Conservation (phyloP, 768 basidiomycete genomes). For the Lyophyllum semitale region DNA sequence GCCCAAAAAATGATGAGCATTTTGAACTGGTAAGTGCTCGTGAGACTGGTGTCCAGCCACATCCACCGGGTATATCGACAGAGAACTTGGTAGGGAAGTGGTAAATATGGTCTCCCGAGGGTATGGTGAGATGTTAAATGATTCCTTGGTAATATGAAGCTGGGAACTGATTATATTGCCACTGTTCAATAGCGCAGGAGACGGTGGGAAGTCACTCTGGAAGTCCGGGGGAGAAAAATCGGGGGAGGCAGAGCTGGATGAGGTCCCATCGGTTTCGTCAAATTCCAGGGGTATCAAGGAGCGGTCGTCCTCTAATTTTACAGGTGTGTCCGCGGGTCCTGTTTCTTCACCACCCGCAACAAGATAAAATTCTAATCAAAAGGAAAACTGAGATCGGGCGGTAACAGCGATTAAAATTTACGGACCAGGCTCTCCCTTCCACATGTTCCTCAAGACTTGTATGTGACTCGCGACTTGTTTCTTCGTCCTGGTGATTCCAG, state of each 20-base stretch:
- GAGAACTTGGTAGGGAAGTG: constrained; percentile 15
- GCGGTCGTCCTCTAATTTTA: constrained; percentile 62
- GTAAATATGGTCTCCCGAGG: constrained; percentile 6
- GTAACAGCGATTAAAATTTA: constrained; percentile 8
- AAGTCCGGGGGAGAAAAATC: constrained; percentile 49
- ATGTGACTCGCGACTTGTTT: constrained; percentile 92
- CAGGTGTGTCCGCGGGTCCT: constrained; percentile 45
- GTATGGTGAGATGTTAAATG: constrained; percentile 2
- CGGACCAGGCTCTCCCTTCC: constrained; percentile 79
- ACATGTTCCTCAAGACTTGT: constrained; percentile 84
- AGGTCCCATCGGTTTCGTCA: constrained; percentile 40
- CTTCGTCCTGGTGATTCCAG: constrained; percentile 73
- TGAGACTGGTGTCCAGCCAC: constrained; percentile 9
- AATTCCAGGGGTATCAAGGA: constrained; percentile 46
- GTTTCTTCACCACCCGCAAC: constrained; percentile 83
- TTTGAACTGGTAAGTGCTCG: constrained; percentile 10
- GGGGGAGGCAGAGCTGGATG: constrained; percentile 42
- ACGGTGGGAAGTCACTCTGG: constrained; percentile 45
- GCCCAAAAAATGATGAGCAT: constrained; percentile 12
- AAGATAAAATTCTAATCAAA: constrained; percentile 64
- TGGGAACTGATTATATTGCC: constrained; percentile 13
- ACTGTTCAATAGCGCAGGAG: constrained; percentile 34
- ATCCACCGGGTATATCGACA: constrained; percentile 18
- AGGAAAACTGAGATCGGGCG: constrained; percentile 10
- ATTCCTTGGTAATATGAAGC: constrained; percentile 9